A percentile compares a stretch with the other conserved stretches of the same genome.
phyloP scores from a whole-genome alignment of 306 rosid species.

The Senna siamea region DNA sequence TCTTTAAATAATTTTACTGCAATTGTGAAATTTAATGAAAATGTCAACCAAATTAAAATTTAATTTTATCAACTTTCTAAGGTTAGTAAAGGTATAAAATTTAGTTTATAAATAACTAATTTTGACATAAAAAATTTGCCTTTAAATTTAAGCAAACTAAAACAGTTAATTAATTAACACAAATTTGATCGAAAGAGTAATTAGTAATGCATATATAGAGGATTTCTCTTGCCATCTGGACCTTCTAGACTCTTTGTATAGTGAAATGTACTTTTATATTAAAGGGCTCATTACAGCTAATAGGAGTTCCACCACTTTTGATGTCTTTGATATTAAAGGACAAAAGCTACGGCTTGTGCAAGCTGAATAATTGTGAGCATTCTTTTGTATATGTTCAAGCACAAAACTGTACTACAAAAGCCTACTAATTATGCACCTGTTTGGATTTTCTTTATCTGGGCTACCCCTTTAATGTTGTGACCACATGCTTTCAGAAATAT shows the following conservation, averaged over 20 bases:
- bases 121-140: too few relatives aligned
- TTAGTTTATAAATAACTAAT: too few relatives aligned
- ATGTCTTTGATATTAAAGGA: slow-evolving; percentile 14
- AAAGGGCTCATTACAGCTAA: slow-evolving; percentile 44
- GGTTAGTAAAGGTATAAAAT: too few relatives aligned
- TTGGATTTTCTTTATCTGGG: not conserved
- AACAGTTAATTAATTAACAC: too few relatives aligned
- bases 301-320: slow-evolving; percentile 11
- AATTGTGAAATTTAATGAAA: too few relatives aligned
- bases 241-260: slow-evolving; percentile 31
- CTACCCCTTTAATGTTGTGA: not conserved
- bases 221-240: not conserved
- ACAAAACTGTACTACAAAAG: not conserved
- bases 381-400: not conserved
- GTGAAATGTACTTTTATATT: not conserved
- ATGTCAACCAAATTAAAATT: too few relatives aligned
- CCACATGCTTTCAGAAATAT: too few relatives aligned
- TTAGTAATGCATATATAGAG: too few relatives aligned
- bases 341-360: slow-evolving; percentile 38
- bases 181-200: too few relatives aligned
- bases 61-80: too few relatives aligned
- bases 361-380: not conserved
- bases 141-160: too few relatives aligned
- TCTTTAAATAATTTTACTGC: too few relatives aligned
- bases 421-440: not conserved